phyloP scores from a whole-genome alignment of 192 early-diverging fungal species.

The Coemansia sp. region DNA sequence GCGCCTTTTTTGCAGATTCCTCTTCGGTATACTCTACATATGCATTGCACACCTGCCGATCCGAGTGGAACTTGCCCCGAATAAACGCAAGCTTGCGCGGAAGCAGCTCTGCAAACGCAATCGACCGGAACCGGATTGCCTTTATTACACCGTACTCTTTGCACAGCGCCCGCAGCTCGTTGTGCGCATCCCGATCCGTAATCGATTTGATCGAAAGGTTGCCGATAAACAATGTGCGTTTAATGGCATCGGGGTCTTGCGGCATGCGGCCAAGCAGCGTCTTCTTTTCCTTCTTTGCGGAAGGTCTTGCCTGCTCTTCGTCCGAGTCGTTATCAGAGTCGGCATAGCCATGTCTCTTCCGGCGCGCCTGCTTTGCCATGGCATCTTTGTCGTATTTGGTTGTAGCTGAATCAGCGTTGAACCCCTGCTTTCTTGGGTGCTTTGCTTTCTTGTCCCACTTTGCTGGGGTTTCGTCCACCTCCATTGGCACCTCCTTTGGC shows the following conservation, averaged over 20 bases:
- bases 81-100: conserved; percentile 81
- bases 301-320: conserved; percentile 10
- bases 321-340: conserved; percentile 21
- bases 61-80: conserved; percentile 78
- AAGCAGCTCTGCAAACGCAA: conserved; percentile 57
- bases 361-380: conserved; percentile 39
- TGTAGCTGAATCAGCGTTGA: not conserved
- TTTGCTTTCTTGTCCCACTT: conserved; percentile 15
- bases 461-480: not conserved
- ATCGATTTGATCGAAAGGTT: conserved; percentile 75
- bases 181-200: conserved; percentile 65
- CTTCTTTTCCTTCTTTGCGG: conserved; percentile 42
- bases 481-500: not conserved
- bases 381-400: conserved; percentile 8
- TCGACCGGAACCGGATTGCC: conserved; percentile 87
- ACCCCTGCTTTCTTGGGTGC: not conserved
- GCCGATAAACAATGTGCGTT: conserved; percentile 91
- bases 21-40: conserved; percentile 80
- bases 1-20: conserved; percentile 58
- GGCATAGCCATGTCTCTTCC: conserved; percentile 15
- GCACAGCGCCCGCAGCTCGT: conserved; percentile 70
- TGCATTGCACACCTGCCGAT: conserved; percentile 82
- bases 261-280: conserved; percentile 33
- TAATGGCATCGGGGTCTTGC: conserved; percentile 59
- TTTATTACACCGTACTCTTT: conserved; percentile 70